phyloP scores from a whole-genome alignment of 495 filamentous ascomycete species.

The Glonium stellatum region DNA sequence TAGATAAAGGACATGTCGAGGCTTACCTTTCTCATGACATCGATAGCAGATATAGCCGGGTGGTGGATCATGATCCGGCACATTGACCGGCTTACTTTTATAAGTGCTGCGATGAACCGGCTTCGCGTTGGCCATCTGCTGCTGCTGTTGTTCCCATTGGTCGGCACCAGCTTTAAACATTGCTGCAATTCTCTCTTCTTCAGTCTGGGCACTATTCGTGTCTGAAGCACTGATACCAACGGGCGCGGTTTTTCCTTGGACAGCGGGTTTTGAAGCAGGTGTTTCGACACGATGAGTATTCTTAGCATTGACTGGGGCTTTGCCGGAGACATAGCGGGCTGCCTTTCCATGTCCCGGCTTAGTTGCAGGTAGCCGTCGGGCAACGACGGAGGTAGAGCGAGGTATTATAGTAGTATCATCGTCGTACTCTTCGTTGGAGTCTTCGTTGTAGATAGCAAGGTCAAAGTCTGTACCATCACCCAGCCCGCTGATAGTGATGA shows the following conservation, averaged over 20 bases:
- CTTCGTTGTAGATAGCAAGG: conserved; percentile 83
- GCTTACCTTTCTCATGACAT: conserved; percentile 77
- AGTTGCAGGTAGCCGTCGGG: conserved; percentile 73
- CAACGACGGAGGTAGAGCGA: conserved; percentile 87
- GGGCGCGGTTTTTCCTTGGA: conserved; percentile 35
- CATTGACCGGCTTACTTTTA: conserved; percentile 61
- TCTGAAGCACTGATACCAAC: conserved; percentile 51
- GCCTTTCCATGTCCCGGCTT: conserved; percentile 78
- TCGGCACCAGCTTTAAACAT: conserved; percentile 80
- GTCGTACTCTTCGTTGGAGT: conserved; percentile 74
- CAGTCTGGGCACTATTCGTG: conserved; percentile 67
- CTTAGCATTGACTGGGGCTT: conserved; percentile 84
- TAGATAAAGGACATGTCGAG: too few relatives aligned
- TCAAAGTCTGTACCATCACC: conserved; percentile 98
- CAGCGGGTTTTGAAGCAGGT: conserved; percentile 42
- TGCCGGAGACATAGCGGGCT: conserved; percentile 92
- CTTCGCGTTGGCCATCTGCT: conserved; percentile 77
- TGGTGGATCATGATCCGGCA: conserved; percentile 84
- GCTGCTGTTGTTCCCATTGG: conserved; percentile 80
- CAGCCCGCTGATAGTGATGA: conserved; percentile 84
- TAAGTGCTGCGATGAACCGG: conserved; percentile 49
- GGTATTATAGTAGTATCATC: conserved; percentile 95
- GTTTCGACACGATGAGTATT: conserved; percentile 69
- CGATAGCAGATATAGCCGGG: conserved; percentile 93
- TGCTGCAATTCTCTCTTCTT: conserved; percentile 84